A percentile compares a stretch with the other conserved stretches of the same genome.
Conservation (phyloP, 306 rosid genomes). For the Prunus campanulata region DNA sequence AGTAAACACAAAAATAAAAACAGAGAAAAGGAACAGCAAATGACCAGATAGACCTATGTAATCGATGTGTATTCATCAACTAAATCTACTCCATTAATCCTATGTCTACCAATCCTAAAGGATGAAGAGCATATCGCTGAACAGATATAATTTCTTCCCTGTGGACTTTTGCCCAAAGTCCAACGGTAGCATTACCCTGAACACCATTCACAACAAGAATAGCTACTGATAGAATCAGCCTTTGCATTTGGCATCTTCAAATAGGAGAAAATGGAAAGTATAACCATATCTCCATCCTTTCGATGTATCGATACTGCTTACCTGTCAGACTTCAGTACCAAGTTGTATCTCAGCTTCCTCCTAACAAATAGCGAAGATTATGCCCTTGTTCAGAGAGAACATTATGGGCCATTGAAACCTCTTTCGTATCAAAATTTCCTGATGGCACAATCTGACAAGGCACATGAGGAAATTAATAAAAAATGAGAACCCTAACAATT, state of each 20-base stretch:
- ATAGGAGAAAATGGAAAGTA: constrained; percentile 5
- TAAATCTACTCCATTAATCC: background rate
- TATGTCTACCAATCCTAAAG: background rate
- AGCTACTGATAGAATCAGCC: too few species aligned
- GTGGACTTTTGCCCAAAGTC: constrained; percentile 16
- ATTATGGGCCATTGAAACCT: constrained; percentile 30
- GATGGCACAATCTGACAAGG: constrained; percentile 46
- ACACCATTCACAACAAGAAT: background rate
- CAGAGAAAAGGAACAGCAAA: too few species aligned
- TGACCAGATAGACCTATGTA: background rate
- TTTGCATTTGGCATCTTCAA: background rate
- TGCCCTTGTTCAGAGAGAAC: constrained; percentile 31
- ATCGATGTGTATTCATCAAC: background rate
- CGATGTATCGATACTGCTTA: constrained; percentile 13
- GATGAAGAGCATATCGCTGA: background rate
- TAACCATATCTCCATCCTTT: background rate
- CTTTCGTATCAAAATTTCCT: constrained; percentile 28
- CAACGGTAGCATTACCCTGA: constrained; percentile 22
- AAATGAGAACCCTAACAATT: constrained; percentile 13
- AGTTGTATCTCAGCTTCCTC: constrained; percentile 37
- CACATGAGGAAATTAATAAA: background rate
- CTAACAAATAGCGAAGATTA: constrained; percentile 29
- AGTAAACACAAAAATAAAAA: too few species aligned
- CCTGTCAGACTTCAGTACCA: constrained; percentile 33
- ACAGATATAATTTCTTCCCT: constrained; percentile 13